Evolutionary conservation across 768 basidiomycete species (phyloP), one percentile per base, ranked within the genome.

Genomic region (Butyriboletus loyo): DNA sequence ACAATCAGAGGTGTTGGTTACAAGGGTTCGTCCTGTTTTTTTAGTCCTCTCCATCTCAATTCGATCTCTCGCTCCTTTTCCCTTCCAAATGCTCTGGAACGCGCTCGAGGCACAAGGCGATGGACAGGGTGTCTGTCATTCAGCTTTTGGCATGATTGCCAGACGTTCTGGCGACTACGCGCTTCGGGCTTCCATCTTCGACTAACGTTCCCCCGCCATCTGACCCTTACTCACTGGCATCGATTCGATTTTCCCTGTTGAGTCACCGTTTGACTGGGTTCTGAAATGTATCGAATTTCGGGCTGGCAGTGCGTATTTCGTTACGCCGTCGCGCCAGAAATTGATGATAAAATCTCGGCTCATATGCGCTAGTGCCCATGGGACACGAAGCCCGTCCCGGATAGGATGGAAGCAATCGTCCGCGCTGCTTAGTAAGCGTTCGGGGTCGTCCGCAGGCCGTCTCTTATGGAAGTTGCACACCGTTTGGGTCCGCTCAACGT

Each of bases 401-500:
- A 31, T 28, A 22, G 46, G 25, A 17, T 27, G 38, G 47, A 46
- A 43, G 58, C 44, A 49, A 30, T n/a, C 15, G 39, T 63, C 36
- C 47, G 50, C 46, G 13, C 42, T 17, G 62, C 58, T 62, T 39
- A 61, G 46, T 52, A 30, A 57, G 30, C 38, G 8, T 17, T 21
- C 24, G 11, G 22, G 17, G 6, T 37, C 6, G 13, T 17, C 45
- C 34, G 21, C 46, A 2, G 6, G 6, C 24, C 21, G 25, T 34
- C 13, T 9, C 10, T 30, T 35, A 19, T 39, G 46, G 24, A 42
- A 49, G 27, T 7, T 3, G 17, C 13, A 21, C 47, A 9, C 39
- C 7, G n/a, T 46, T 44, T 36, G 47, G 34, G 28, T 38, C 38
- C 58, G 61, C 66, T 55, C 61, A 46, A 60, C 53, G 58, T 66